These are phyloP conservation scores for Arabis hirsuta DNA, from an alignment of 345 rosid species.

Conservation along the genomic window DNA sequence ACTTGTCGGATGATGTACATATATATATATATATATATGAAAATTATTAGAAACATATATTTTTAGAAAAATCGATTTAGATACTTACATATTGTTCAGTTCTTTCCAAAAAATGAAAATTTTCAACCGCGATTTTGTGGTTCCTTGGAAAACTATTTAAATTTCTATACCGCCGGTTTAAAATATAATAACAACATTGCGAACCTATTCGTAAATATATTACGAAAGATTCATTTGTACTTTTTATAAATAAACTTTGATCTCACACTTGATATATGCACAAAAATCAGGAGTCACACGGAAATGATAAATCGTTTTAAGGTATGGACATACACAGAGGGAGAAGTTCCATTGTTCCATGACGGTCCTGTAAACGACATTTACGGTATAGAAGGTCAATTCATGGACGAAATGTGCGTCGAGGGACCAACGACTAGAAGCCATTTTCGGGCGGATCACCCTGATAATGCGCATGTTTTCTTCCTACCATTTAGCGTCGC, in stretches of 20 bases:
- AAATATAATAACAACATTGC: background rate
- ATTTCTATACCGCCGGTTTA: too few species aligned
- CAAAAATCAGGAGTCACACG: conserved; percentile 59
- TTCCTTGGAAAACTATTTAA: too few species aligned
- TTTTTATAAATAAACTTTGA: conserved; percentile 1
- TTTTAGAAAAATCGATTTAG: too few species aligned
- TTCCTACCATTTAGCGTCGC: conserved; percentile 68
- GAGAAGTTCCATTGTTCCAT: conserved; percentile 67
- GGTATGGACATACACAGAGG: conserved; percentile 77
- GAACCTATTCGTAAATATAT: background rate
- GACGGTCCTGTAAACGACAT: conserved; percentile 65
- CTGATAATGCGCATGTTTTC: conserved; percentile 56
- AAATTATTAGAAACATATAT: too few species aligned
- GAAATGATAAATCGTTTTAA: conserved; percentile 70
- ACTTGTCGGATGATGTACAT: too few species aligned
- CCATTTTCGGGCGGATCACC: conserved; percentile 48
- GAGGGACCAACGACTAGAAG: conserved; percentile 43
- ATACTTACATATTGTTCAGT: too few species aligned
- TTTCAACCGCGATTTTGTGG: too few species aligned
- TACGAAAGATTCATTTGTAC: background rate
- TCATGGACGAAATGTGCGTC: conserved; percentile 62
- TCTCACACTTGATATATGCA: conserved; percentile 19
- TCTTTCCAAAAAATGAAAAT: too few species aligned
- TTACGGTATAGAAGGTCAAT: conserved; percentile 69
- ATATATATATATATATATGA: too few species aligned